Conservation (phyloP, 176 grass and related monocot species). For the Alloteropsis semialata region DNA sequence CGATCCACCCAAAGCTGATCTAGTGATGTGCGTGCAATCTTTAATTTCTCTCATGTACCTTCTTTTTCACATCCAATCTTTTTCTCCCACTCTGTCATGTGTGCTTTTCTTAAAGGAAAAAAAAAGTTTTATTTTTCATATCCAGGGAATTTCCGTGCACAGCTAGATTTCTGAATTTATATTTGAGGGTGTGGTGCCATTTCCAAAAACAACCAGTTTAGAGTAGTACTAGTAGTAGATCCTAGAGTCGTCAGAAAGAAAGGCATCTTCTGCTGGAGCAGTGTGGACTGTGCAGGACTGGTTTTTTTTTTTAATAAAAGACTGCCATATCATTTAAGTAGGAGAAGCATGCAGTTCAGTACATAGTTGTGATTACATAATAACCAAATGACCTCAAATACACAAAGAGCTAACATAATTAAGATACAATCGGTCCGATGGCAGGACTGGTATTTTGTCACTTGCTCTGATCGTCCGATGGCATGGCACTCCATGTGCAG, state of each 20-base stretch:
- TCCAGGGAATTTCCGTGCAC: not conserved
- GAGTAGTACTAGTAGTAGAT: too few species aligned
- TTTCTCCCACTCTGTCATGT: not conserved
- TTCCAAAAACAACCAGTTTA: not conserved
- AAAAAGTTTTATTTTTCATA: not conserved
- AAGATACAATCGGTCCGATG: too few species aligned
- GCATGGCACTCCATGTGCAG: not conserved
- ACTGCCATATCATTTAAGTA: too few species aligned
- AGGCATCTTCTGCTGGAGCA: not conserved
- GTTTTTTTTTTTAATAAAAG: too few species aligned
- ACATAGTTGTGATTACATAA: too few species aligned
- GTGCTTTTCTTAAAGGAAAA: not conserved
- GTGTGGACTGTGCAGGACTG: not conserved
- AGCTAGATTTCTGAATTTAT: too few species aligned
- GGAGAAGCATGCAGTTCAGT: too few species aligned
- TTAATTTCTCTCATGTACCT: not conserved
- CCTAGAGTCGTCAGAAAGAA: not conserved
- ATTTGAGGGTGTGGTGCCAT: too few species aligned
- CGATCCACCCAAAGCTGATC: slow-evolving; percentile 7
- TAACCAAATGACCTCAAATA: too few species aligned
- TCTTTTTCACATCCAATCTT: not conserved
- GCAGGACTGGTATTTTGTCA: slow-evolving; percentile 9
- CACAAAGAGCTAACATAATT: too few species aligned
- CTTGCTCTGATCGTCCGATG: not conserved
- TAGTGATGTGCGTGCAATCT: slow-evolving; percentile 9